phyloP scores from a whole-genome alignment of 305 asterid species.

The Fraxinus sp. region DNA sequence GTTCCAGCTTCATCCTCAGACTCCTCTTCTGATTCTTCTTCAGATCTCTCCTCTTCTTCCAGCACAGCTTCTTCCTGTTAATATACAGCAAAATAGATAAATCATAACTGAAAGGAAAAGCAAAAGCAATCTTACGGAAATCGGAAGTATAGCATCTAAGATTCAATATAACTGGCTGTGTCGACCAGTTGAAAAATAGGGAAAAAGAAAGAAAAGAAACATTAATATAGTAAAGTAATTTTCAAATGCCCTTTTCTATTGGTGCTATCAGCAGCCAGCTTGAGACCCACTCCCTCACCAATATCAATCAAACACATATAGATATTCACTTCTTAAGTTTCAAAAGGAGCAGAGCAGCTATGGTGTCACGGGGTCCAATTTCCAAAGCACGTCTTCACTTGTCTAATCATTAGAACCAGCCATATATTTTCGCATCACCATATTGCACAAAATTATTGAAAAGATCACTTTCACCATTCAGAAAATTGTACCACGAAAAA shows the following conservation, averaged over 20 bases:
- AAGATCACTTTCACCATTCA: neutral
- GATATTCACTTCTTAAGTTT: neutral
- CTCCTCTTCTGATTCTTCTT: constrained; percentile 69
- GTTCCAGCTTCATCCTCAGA: constrained; percentile 56
- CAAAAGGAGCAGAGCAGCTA: neutral
- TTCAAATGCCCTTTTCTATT: neutral
- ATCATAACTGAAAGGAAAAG: neutral
- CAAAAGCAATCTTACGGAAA: neutral
- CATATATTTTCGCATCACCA: neutral
- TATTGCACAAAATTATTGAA: neutral
- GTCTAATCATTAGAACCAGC: neutral
- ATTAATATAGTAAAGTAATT: neutral
- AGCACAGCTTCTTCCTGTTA: constrained; percentile 57
- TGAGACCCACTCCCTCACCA: neutral
- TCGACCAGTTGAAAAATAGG: neutral
- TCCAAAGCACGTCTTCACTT: neutral
- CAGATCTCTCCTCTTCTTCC: constrained; percentile 64
- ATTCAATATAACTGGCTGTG: neutral
- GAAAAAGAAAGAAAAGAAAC: neutral
- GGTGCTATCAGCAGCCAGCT: neutral
- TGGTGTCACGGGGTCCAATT: neutral
- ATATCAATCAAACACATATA: neutral
- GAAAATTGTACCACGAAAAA: neutral
- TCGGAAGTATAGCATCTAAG: neutral
- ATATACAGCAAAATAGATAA: neutral